Evolutionary conservation across 83 land plant genomes (phyloP).

Genomic region (Picea abies): DNA sequence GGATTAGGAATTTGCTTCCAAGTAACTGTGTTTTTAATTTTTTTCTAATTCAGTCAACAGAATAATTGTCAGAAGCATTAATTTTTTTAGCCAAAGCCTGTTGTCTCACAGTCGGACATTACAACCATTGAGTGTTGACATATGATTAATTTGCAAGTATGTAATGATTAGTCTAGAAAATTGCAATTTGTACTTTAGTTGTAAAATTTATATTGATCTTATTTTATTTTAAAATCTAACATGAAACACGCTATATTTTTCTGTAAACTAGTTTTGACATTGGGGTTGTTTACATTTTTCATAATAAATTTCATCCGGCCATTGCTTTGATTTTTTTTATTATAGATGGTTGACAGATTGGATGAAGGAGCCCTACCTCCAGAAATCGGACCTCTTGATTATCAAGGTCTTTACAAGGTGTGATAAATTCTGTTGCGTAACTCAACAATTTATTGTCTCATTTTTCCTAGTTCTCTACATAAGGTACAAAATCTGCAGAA

Average conservation of each 20-base stretch:
- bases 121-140: background rate
- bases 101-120: background rate
- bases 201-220: background rate
- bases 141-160: background rate
- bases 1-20: too few species aligned
- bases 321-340: background rate
- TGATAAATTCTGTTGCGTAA: background rate
- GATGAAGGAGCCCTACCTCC: conserved; percentile 86
- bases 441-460: background rate
- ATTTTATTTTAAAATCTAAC: background rate
- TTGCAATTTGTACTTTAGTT: too few species aligned
- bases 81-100: too few species aligned
- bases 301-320: too few species aligned
- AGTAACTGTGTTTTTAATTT: too few species aligned
- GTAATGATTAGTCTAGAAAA: too few species aligned
- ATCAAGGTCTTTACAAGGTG: conserved; percentile 85
- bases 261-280: background rate
- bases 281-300: background rate
- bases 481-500: background rate
- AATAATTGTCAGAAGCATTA: too few species aligned
- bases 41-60: too few species aligned
- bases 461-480: background rate
- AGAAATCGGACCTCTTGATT: conserved; percentile 82
- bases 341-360: conserved; percentile 94
- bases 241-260: background rate